Evolutionary conservation across 345 rosid species (phyloP), one percentile per base, ranked within the genome.

Genomic region (Lagerstroemia speciosa): DNA sequence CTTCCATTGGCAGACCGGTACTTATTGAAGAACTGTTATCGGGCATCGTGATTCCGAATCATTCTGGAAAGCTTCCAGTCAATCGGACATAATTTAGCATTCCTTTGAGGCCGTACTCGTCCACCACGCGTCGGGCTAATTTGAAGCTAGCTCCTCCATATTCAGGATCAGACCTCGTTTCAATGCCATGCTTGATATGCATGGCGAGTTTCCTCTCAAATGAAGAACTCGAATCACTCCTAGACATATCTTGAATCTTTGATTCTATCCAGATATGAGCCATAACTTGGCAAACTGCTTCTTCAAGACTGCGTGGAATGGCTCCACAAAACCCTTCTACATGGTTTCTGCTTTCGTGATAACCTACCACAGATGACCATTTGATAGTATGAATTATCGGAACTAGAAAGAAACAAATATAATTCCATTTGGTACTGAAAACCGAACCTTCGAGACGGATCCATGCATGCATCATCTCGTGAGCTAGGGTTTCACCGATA

Each of bases 401-500:
- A n/a, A n/a, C n/a, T n/a, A n/a, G n/a, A 12, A 55, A n/a, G 15
- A 55, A 24, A 8, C 1, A 55, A 55, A 22, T 5, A 58, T 2
- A n/a, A n/a, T n/a, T 12, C 1, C 5, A 14, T 58, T 4, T 14
- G 29, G 29, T 2, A 15, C 16, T 46, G 32, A 27, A 58, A 27
- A n/a, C n/a, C 62, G 29, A 27, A 71, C 74, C 65, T 71, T 65
- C 74, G 2, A 64, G 68, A 19, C 2, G 2, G 22, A 26, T 31
- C 74, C 74, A 71, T 2, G 74, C 74, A 32, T 71, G 74, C 74
- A 71, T 71, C 74, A 71, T 65, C 64, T 71, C 74, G 55, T 71
- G 74, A 37, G 64, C 17, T 7, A 71, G 62, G 64, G 43, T 71
- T 33, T 16, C 22, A 8, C 64, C 68, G 0, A 48, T 50, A 14